Evolutionary conservation across 352 stramenopile genomes (phyloP).

Genomic region (Globisporangium alternatum): DNA sequence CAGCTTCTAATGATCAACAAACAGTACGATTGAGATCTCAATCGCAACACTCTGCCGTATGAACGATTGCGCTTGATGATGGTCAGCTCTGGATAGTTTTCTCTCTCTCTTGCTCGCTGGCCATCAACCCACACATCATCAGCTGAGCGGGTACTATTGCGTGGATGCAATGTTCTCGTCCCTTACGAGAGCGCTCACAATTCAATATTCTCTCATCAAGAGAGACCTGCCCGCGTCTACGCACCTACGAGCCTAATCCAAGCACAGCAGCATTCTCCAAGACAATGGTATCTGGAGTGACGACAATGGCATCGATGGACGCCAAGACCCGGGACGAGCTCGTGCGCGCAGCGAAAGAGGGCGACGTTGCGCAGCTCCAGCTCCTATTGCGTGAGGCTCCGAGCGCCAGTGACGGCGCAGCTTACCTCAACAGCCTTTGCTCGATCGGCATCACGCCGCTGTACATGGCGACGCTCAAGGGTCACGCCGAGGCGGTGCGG

Average conservation of each 20-base stretch:
- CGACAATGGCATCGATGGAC: not conserved
- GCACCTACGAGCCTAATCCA: not conserved
- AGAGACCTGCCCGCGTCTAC: not conserved
- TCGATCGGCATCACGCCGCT: conserved; percentile 13
- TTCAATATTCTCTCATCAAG: not conserved
- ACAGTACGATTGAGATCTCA: no score
- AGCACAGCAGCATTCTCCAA: not conserved
- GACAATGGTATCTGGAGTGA: conserved; percentile 8
- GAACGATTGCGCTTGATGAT: not conserved
- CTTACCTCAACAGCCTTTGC: conserved; percentile 5
- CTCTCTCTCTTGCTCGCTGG: not conserved
- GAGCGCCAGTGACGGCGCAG: not conserved
- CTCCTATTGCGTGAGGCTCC: not conserved
- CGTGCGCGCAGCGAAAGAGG: conserved; percentile 9
- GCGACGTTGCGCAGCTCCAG: conserved; percentile 2
- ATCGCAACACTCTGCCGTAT: no score
- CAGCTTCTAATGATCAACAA: no score
- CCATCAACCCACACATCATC: not conserved
- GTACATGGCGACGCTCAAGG: conserved; percentile 15
- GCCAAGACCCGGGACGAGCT: conserved; percentile 9
- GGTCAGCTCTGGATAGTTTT: not conserved
- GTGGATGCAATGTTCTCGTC: not conserved
- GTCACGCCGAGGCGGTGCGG: not conserved
- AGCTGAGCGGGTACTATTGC: not conserved
- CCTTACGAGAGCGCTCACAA: not conserved